Evolutionary conservation across 2,329 filamentous ascomycete species (phyloP).

Genomic region (Pleurostoma richardsiae): DNA sequence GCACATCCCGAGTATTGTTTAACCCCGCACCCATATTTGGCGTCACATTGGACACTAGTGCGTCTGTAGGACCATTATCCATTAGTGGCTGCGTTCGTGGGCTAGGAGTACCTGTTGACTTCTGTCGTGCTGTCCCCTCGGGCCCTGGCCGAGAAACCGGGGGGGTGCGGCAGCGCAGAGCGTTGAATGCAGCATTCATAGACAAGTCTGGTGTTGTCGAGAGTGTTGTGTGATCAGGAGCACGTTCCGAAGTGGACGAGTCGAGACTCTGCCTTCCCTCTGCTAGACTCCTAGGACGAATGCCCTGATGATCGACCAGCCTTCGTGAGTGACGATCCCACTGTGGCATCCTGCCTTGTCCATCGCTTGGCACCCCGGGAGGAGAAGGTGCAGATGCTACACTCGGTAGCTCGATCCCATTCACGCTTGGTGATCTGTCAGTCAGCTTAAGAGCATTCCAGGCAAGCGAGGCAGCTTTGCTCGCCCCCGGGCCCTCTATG

Average conservation of each 20-base stretch:
- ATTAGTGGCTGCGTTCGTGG: too few relatives aligned
- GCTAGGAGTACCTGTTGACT: conserved; percentile 1
- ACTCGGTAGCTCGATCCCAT: too few relatives aligned
- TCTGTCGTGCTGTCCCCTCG: conserved; percentile 4
- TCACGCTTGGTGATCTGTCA: conserved; percentile 19
- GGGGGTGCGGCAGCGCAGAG: conserved; percentile 30
- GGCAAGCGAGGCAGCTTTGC: conserved; percentile 59
- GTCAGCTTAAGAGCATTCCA: conserved; percentile 45
- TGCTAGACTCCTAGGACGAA: conserved; percentile 18
- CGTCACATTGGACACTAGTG: too few relatives aligned
- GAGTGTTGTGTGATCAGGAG: conserved; percentile 33
- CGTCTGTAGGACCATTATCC: too few relatives aligned
- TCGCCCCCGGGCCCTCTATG: conserved; percentile 48
- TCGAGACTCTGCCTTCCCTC: conserved; percentile 19
- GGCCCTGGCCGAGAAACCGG: conserved; percentile 15
- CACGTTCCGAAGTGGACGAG: conserved; percentile 20
- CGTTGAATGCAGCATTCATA: conserved; percentile 52
- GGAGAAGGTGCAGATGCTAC: too few relatives aligned
- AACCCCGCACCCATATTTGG: too few relatives aligned
- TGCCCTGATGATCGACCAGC: conserved; percentile 35
- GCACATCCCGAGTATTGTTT: too few relatives aligned
- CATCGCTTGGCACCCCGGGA: too few relatives aligned
- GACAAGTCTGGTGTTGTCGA: conserved; percentile 41
- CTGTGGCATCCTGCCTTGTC: conserved; percentile 14
- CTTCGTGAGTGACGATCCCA: conserved; percentile 54